phyloP scores from a whole-genome alignment of 2,329 filamentous ascomycete genomes.

The Trichoderma sp. region DNA sequence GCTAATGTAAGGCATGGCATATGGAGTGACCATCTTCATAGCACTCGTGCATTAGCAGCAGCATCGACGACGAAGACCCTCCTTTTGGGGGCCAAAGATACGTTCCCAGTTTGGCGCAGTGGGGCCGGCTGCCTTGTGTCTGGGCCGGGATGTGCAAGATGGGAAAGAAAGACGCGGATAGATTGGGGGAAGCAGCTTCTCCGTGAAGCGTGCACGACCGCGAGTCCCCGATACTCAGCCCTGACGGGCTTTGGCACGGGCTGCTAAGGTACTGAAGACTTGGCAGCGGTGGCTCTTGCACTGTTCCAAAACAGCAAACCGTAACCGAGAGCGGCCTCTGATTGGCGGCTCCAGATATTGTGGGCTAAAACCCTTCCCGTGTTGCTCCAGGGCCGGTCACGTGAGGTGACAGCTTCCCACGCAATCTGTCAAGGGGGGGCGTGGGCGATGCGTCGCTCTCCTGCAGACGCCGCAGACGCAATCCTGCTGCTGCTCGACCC shows the following conservation, averaged over 20 bases:
- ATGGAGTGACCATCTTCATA: no score
- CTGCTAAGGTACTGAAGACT: not conserved
- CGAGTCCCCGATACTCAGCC: not conserved
- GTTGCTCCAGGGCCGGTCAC: not conserved
- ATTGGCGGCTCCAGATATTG: slow-evolving; percentile 6
- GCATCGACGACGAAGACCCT: slow-evolving; percentile 9
- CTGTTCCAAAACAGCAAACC: slow-evolving; percentile 23
- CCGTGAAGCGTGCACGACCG: not conserved
- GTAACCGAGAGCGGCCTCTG: slow-evolving; percentile 6
- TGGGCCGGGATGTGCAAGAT: not conserved
- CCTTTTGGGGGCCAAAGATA: slow-evolving; percentile 13
- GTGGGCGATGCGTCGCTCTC: not conserved
- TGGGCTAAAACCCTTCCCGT: slow-evolving; percentile 29
- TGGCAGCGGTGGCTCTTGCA: not conserved
- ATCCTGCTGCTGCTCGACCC: slow-evolving; percentile 21
- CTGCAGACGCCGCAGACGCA: slow-evolving; percentile 29
- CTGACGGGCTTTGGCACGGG: not conserved
- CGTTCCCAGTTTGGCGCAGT: not conserved
- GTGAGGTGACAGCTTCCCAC: not conserved
- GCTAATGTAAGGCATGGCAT: no score
- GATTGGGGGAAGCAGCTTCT: slow-evolving; percentile 17
- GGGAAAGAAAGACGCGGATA: slow-evolving; percentile 1
- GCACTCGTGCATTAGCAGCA: not conserved
- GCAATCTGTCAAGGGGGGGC: slow-evolving; percentile 4
- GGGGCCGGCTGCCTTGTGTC: slow-evolving; percentile 6